A percentile compares a stretch with the other conserved stretches of the same genome.
Evolutionary conservation across 768 basidiomycete species (phyloP).

Genomic region (Kwoniella dendrophila): DNA sequence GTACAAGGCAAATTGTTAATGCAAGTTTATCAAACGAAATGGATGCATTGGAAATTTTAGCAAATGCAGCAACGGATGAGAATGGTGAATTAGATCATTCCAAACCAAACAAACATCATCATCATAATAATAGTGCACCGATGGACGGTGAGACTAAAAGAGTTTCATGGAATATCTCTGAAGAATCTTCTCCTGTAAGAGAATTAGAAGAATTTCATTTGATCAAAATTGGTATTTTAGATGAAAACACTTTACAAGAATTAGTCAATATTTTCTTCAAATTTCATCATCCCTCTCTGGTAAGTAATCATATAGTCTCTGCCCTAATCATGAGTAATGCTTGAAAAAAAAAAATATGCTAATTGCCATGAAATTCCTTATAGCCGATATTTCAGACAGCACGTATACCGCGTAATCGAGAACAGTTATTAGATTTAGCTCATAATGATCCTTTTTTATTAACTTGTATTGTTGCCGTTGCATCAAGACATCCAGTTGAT

Average conservation of each 20-base stretch:
- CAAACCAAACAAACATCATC: conserved; percentile 9
- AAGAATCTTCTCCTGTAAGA: conserved; percentile 13
- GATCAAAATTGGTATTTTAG: conserved; percentile 40
- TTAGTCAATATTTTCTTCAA: conserved; percentile 40
- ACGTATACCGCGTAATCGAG: conserved; percentile 37
- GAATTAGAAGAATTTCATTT: conserved; percentile 33
- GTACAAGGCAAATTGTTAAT: conserved; percentile 45
- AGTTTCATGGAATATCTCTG: conserved; percentile 23
- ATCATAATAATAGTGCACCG: neutral
- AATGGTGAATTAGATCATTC: conserved; percentile 2
- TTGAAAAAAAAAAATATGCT: no score
- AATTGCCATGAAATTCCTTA: neutral
- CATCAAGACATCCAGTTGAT: conserved; percentile 42
- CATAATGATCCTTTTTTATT: conserved; percentile 43
- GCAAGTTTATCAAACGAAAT: conserved; percentile 52
- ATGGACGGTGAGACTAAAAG: conserved; percentile 4
- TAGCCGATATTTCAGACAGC: conserved; percentile 48
- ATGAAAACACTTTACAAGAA: conserved; percentile 28
- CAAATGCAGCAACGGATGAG: conserved; percentile 45
- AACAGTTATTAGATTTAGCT: conserved; percentile 36
- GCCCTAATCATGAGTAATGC: neutral
- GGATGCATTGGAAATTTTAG: conserved; percentile 52
- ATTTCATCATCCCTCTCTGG: conserved; percentile 45
- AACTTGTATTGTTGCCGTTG: conserved; percentile 40
- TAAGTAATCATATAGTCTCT: conserved; percentile 27